Evolutionary conservation across 1,284 basidiomycete genomes (phyloP), one percentile per base, ranked within the genome.

Genomic region (Tylopilus sp.): DNA sequence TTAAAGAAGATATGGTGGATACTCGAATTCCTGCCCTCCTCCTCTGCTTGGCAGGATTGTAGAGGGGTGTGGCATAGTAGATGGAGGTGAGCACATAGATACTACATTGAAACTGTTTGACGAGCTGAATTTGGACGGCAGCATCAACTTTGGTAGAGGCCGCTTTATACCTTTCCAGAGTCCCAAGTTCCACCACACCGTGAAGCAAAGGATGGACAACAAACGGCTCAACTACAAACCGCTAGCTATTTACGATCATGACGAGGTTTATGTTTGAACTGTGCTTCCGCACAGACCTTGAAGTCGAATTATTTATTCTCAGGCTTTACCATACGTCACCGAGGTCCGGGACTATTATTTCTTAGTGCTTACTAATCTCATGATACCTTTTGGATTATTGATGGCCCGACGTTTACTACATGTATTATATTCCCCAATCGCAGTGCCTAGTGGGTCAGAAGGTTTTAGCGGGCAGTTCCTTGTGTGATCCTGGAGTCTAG

Each of bases 171-270:
- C 60, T 6, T 52, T 35, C 15, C 25, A 44, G 19, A 31, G 54
- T 12, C 67, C 67, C 0, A 59, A 48, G 30, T 69, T 69, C 38
- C 68, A 66, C 37, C 53, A 55, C 37, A 64, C 65, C 1, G 68
- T 67, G 29, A 64, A 68, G 51, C 45, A 62, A 38, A 64, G 65
- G 46, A 64, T 66, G 54, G 45, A 56, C 13, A 41, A 51, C 29
- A 31, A 46, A 35, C 41, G 49, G 3, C 53, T 70, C 19, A 53
- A 55, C 4, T 66, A 66, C 46, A 56, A 34, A 31, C 68, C 65
- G 35, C 52, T 45, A 18, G 68, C 68, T 26, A 48, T 41, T 25
- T 58, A 57, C 38, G 46, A 55, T 41, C 41, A 54, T 18, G 2
- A 53, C 1, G 53, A 59, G n/a, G 38, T 55, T 21, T 70, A 61